These are phyloP conservation scores for Phytophthora tentaculata DNA, from an alignment of 352 stramenopile genomes.

Conservation along the genomic window DNA sequence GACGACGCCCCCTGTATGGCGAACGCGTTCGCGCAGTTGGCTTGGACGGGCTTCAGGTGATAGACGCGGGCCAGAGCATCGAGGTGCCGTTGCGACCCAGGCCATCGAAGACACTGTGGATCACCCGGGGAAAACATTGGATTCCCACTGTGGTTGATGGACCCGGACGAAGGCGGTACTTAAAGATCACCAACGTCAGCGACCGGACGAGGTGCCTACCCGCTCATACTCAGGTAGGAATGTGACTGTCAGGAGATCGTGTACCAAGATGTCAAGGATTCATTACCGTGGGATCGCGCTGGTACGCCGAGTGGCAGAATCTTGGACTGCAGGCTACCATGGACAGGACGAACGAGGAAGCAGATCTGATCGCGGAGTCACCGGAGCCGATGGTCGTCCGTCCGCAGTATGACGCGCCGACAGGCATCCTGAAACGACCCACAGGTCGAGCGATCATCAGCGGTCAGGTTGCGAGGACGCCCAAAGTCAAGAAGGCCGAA, in stretches of 20 bases:
- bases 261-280: neutral
- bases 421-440: no score
- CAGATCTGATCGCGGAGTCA: no score
- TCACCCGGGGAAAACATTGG: neutral
- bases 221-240: neutral
- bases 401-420: no score
- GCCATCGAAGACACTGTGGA: neutral
- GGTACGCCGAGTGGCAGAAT: neutral
- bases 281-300: neutral
- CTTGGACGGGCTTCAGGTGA: no score
- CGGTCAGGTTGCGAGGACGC: no score
- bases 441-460: no score
- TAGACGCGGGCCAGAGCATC: no score
- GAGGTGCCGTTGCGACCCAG: neutral
- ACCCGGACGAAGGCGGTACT: neutral
- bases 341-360: no score
- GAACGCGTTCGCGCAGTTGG: neutral
- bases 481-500: no score
- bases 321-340: neutral
- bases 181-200: neutral
- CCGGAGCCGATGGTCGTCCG: no score
- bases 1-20: neutral
- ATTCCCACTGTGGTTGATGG: neutral
- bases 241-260: neutral
- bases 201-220: neutral